These are phyloP conservation scores for Aspergillus thermomutatus DNA, from an alignment of 2,329 filamentous ascomycete species.

Conservation along the genomic window DNA sequence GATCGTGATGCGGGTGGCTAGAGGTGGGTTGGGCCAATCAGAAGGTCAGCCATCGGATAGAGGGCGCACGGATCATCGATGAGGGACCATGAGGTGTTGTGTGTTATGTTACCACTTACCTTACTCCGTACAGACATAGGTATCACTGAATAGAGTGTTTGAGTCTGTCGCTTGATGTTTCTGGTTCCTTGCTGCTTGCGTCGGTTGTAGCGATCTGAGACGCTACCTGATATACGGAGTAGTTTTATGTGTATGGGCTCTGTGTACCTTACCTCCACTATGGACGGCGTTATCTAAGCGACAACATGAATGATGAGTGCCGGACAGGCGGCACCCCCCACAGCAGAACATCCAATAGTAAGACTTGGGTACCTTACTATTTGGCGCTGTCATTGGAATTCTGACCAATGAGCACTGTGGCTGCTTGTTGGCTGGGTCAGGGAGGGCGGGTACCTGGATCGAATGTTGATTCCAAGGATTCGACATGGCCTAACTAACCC, in stretches of 20 bases:
- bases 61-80: background rate
- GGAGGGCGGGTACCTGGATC: slow-evolving; percentile 18
- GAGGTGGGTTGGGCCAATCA: background rate
- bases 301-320: no score
- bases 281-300: background rate
- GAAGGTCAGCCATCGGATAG: background rate
- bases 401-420: background rate
- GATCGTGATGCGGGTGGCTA: background rate
- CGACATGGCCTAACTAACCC: background rate
- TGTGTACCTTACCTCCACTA: background rate
- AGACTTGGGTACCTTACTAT: background rate
- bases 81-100: background rate
- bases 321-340: background rate
- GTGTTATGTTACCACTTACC: no score
- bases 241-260: background rate
- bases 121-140: no score
- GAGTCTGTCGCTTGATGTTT: background rate
- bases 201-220: background rate
- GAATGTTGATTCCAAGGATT: background rate
- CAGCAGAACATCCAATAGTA: background rate
- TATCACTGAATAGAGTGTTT: background rate
- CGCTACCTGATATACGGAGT: background rate
- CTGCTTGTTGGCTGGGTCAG: background rate
- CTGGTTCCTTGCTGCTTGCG: background rate
- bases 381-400: background rate